Conservation (phyloP, 2,329 filamentous ascomycete genomes). For the Aspergillus ochraceus region DNA sequence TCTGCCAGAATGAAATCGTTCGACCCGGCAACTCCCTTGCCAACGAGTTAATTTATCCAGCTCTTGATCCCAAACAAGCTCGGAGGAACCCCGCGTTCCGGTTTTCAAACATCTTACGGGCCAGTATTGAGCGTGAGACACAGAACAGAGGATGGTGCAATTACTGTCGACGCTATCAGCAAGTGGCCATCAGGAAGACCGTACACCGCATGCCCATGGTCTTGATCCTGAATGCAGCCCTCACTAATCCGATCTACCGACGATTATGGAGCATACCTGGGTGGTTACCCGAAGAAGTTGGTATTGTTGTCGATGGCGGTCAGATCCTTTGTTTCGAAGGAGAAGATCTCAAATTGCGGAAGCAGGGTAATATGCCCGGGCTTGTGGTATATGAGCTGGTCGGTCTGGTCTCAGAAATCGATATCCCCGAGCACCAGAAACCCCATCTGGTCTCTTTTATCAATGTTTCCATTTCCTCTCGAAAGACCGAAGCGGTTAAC, state of each 20-base stretch:
- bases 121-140: constrained; percentile 84
- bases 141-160: constrained; percentile 92
- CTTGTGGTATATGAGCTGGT: constrained; percentile 90
- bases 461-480: constrained; percentile 63
- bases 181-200: constrained; percentile 78
- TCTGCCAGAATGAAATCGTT: constrained; percentile 83
- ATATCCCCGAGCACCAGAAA: constrained; percentile 80
- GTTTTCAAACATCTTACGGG: constrained; percentile 91
- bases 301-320: constrained; percentile 85
- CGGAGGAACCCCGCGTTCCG: constrained; percentile 51
- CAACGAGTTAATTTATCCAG: constrained; percentile 82
- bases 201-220: constrained; percentile 80
- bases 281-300: constrained; percentile 92
- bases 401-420: constrained; percentile 86
- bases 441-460: constrained; percentile 89
- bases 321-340: constrained; percentile 95
- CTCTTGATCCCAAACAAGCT: constrained; percentile 52
- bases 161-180: constrained; percentile 86
- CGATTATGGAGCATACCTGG: constrained; percentile 81
- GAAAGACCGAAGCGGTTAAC: constrained; percentile 55
- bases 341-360: constrained; percentile 76
- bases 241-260: constrained; percentile 69
- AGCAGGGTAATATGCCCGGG: constrained; percentile 75
- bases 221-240: constrained; percentile 81
- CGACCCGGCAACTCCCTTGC: constrained; percentile 76